Percentiles rank a stretch among this genome's conserved stretches.
phyloP scores from a whole-genome alignment of 768 basidiomycete species.

The Russula olivacea region DNA sequence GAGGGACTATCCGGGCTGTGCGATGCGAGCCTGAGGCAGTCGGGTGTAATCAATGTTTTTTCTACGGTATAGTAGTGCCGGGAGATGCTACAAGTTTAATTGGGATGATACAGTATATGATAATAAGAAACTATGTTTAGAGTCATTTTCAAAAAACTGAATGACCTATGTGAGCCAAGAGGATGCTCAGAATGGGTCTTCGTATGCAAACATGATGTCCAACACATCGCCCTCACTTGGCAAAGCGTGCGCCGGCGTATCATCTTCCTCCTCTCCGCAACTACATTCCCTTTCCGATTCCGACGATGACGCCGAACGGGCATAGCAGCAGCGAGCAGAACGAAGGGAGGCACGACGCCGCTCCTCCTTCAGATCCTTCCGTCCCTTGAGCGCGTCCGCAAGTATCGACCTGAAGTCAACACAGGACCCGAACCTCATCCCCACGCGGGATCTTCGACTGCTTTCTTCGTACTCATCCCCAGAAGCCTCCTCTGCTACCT shows the following conservation, averaged over 20 bases:
- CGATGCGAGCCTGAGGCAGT: no score
- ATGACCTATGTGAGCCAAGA: no score
- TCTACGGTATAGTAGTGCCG: not conserved
- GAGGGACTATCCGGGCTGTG: no score
- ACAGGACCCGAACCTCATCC: not conserved
- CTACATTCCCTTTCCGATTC: not conserved
- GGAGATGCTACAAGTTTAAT: not conserved
- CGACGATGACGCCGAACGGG: not conserved
- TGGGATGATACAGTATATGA: not conserved
- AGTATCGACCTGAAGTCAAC: constrained; percentile 11
- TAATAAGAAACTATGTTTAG: not conserved
- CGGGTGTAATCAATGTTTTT: no score
- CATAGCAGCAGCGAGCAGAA: not conserved
- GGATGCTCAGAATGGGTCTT: constrained; percentile 1
- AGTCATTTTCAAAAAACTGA: no score
- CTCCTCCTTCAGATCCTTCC: constrained; percentile 15
- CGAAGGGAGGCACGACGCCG: constrained; percentile 6
- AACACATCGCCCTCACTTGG: constrained; percentile 18
- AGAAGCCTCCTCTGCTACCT: not conserved
- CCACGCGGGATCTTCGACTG: not conserved
- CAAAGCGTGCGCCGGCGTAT: not conserved
- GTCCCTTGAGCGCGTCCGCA: constrained; percentile 16
- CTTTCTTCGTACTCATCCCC: constrained; percentile 1
- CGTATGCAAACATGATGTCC: constrained; percentile 21
- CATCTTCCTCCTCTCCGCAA: not conserved